Evolutionary conservation across 176 grass and related monocot species (phyloP).

Genomic region (Lolium multiflorum): DNA sequence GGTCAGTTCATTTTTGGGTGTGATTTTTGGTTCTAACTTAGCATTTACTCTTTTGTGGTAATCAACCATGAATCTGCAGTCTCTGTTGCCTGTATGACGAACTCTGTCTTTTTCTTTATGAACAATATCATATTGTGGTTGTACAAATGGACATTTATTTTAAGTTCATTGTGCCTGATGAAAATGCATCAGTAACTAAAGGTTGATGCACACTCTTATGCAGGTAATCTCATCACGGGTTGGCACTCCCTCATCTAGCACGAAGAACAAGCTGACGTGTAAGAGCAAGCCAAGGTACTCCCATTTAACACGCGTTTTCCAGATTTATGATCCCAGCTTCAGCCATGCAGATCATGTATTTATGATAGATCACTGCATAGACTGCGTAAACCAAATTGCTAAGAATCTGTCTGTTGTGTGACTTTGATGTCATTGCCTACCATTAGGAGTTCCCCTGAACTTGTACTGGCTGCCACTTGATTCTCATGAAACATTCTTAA

Average conservation of each 20-base stretch:
- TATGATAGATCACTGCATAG: neutral
- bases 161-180: neutral
- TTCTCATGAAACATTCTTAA: neutral
- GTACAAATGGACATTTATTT: neutral
- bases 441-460: too few relatives aligned
- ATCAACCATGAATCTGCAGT: neutral
- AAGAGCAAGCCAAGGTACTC: conserved; percentile 57
- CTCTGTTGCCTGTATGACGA: neutral
- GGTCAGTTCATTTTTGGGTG: conserved; percentile 16
- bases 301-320: neutral
- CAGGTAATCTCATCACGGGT: neutral
- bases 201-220: neutral
- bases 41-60: neutral
- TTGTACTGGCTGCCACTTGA: neutral
- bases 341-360: neutral
- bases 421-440: too few relatives aligned
- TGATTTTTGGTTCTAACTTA: neutral
- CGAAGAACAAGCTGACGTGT: conserved; percentile 22
- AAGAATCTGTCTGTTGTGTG: too few relatives aligned
- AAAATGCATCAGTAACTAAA: conserved; percentile 10
- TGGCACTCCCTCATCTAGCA: conserved; percentile 9
- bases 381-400: too few relatives aligned
- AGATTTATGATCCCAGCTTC: neutral
- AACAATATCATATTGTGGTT: neutral
- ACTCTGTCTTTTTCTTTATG: too few relatives aligned